Percentiles rank a stretch among this genome's conserved stretches.
These are phyloP conservation scores for Phascolomyces articulosus DNA, from an alignment of 371 early-diverging fungal species.

Conservation along the genomic window DNA sequence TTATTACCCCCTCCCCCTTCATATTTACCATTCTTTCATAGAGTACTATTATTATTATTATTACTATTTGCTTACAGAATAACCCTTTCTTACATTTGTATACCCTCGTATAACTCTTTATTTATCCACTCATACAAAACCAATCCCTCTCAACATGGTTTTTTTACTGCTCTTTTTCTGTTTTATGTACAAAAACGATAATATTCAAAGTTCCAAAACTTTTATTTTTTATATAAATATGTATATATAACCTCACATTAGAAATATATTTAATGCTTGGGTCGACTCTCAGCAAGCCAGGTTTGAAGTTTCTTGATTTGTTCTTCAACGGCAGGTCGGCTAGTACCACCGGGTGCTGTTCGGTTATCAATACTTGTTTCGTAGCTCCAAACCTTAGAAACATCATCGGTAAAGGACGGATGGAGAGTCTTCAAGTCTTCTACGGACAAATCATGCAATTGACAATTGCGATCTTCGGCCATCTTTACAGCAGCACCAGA, in stretches of 20 bases:
- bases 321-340: constrained; percentile 71
- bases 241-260: background rate
- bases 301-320: constrained; percentile 78
- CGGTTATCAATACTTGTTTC: constrained; percentile 89
- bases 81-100: background rate
- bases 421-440: constrained; percentile 85
- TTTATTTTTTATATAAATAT: constrained; percentile 11
- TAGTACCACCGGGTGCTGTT: constrained; percentile 89
- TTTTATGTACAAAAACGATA: too few relatives aligned
- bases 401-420: constrained; percentile 81
- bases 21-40: too few relatives aligned
- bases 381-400: constrained; percentile 81
- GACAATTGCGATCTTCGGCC: constrained; percentile 82
- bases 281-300: constrained; percentile 53
- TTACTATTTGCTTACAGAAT: too few relatives aligned
- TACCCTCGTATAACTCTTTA: background rate
- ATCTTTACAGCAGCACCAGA: constrained; percentile 93
- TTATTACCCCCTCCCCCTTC: too few relatives aligned
- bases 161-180: too few relatives aligned
- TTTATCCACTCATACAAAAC: too few relatives aligned
- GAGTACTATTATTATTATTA: too few relatives aligned
- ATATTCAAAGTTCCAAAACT: background rate
- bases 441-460: constrained; percentile 72
- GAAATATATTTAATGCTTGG: background rate
- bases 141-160: too few relatives aligned